Percentiles rank a stretch among this genome's conserved stretches.
phyloP scores from a whole-genome alignment of 2,329 filamentous ascomycete genomes.

The Nemania sp. region DNA sequence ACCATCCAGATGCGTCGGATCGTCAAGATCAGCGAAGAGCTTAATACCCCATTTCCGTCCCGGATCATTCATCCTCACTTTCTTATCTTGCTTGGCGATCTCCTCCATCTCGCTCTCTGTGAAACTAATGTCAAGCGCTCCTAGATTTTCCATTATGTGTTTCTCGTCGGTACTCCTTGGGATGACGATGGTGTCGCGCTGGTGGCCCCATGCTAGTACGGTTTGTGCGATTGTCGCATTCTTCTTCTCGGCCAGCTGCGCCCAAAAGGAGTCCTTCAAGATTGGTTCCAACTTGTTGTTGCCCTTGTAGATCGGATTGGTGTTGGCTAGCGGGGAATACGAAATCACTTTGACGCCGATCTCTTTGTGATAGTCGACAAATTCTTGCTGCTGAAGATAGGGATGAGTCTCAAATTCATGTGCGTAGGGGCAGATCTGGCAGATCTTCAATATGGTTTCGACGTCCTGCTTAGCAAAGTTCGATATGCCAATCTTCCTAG shows the following conservation, averaged over 20 bases:
- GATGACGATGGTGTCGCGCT: slow-evolving; percentile 61
- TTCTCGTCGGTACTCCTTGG: slow-evolving; percentile 61
- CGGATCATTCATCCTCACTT: slow-evolving; percentile 55
- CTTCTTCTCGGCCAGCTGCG: slow-evolving; percentile 55
- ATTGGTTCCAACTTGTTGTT: slow-evolving; percentile 47
- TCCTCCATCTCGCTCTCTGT: slow-evolving; percentile 54
- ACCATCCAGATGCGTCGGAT: slow-evolving; percentile 46
- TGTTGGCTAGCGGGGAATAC: slow-evolving; percentile 65
- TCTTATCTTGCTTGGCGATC: slow-evolving; percentile 50
- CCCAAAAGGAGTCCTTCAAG: slow-evolving; percentile 57
- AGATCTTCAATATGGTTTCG: slow-evolving; percentile 55
- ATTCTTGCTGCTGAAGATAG: slow-evolving; percentile 63
- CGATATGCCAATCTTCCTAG: slow-evolving; percentile 70
- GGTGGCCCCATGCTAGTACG: slow-evolving; percentile 61
- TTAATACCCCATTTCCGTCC: slow-evolving; percentile 55
- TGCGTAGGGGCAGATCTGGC: slow-evolving; percentile 63
- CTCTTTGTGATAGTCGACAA: slow-evolving; percentile 59
- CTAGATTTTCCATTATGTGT: slow-evolving; percentile 60
- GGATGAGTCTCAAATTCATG: slow-evolving; percentile 70
- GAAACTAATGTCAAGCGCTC: slow-evolving; percentile 61
- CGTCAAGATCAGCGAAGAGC: slow-evolving; percentile 56
- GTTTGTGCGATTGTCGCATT: slow-evolving; percentile 58
- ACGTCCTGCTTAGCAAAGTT: slow-evolving; percentile 66
- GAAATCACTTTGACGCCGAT: slow-evolving; percentile 59
- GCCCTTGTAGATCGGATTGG: slow-evolving; percentile 61